Conservation (phyloP, 495 filamentous ascomycete species). For the Penicillium ucsense region DNA sequence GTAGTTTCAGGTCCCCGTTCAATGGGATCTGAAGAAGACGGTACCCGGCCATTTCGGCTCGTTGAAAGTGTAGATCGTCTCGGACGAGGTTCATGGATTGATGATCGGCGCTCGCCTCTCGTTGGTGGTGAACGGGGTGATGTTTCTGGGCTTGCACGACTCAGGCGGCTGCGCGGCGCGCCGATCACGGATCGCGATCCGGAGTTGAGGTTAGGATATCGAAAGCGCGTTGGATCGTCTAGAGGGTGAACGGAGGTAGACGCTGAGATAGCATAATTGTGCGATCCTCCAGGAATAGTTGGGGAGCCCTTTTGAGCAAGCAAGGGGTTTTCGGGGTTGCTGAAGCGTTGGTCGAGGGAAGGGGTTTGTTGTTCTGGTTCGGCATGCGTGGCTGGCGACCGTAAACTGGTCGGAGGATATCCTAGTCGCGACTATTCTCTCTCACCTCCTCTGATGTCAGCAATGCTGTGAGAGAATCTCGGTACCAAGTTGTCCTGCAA, state of each 20-base stretch:
- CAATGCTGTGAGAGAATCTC: background rate
- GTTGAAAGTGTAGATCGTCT: constrained; percentile 48
- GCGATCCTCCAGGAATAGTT: constrained; percentile 26
- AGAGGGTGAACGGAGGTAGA: constrained; percentile 42
- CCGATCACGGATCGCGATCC: constrained; percentile 38
- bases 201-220: constrained; percentile 27
- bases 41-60: constrained; percentile 37
- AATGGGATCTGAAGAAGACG: constrained; percentile 37
- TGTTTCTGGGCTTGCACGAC: constrained; percentile 30
- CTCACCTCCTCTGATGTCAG: constrained; percentile 3
- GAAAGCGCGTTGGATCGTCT: constrained; percentile 34
- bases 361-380: constrained; percentile 28
- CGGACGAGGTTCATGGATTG: constrained; percentile 34
- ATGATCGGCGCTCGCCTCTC: constrained; percentile 37
- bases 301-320: constrained; percentile 31
- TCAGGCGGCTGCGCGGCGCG: constrained; percentile 28
- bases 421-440: constrained; percentile 31
- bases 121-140: constrained; percentile 36
- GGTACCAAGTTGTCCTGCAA: no score
- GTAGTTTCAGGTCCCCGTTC: constrained; percentile 29
- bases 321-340: constrained; percentile 36
- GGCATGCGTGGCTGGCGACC: constrained; percentile 25
- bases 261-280: constrained; percentile 21
- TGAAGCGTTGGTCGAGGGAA: constrained; percentile 34
- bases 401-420: constrained; percentile 30